Evolutionary conservation across 2,329 filamentous ascomycete genomes (phyloP).

Genomic region (Colletotrichum sojae): DNA sequence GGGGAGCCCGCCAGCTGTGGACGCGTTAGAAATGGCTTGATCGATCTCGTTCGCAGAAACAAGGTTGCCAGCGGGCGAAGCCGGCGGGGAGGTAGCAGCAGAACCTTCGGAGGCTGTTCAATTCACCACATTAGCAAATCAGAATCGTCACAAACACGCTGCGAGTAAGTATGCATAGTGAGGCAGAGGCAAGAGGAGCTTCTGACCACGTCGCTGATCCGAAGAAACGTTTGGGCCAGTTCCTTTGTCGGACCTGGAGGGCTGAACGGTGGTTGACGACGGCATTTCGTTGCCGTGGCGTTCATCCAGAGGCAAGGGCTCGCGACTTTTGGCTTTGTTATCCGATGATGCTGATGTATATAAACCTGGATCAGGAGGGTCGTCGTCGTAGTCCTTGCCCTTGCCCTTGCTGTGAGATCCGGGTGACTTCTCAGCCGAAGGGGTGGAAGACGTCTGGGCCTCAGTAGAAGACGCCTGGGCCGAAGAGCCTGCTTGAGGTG

Average conservation of each 20-base stretch:
- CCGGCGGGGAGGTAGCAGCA: conserved; percentile 55
- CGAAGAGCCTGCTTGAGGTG: too few species aligned
- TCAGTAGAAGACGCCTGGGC: too few species aligned
- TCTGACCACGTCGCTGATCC: conserved; percentile 11
- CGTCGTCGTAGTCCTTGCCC: too few species aligned
- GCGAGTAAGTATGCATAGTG: conserved; percentile 26
- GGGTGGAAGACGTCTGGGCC: too few species aligned
- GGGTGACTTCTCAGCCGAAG: too few species aligned
- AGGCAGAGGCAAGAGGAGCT: conserved; percentile 33
- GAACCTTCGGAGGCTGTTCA: conserved; percentile 62
- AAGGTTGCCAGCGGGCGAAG: conserved; percentile 57
- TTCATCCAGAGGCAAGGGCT: neutral
- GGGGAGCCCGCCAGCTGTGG: conserved; percentile 47
- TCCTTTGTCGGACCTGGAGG: neutral
- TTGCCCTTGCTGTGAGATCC: too few species aligned
- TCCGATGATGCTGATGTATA: too few species aligned
- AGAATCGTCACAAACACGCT: neutral
- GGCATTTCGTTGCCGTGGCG: neutral
- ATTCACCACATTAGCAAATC: conserved; percentile 52
- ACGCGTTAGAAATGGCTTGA: conserved; percentile 54
- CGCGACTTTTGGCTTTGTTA: too few species aligned
- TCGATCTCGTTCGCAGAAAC: conserved; percentile 50
- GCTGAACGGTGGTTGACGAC: conserved; percentile 16
- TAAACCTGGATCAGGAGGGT: too few species aligned
- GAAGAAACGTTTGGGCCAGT: neutral